Evolutionary conservation across 176 grass and related monocot species (phyloP), one percentile per base, ranked within the genome.

Genomic region (Rhynchospora tenuis): DNA sequence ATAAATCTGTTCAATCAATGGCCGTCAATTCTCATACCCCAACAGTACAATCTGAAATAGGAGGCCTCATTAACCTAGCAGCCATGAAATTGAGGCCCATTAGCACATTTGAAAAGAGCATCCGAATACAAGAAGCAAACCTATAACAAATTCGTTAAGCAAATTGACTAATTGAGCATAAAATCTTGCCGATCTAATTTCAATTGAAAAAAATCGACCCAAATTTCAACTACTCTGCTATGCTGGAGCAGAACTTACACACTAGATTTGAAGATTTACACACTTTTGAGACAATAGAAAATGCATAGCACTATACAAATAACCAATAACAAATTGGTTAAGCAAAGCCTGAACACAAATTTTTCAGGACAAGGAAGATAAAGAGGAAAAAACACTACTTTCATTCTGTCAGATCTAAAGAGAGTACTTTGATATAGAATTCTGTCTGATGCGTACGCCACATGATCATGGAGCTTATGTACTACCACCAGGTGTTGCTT

Each of bases 361-460:
- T 71, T 71, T 71, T 77, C 73, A 77, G 73, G 73, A 29, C 73
- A 47, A 24, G 22, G 9, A 47, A 22, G 23, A 55, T 27, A 13
- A 76, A 55, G 47, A 38, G 46, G 52, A 50, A 26, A 77, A 2
- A 19, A 54, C 67, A 71, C 19, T 56, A 20, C 73, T 77, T 56
- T 55, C 48, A 29, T 55, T 77, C 73, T 56, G 73, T 56, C 50
- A 26, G 55, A 77, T 77, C 73, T 77, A 77, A 76, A 77, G 71
- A 11, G 6, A 55, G 50, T 77, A 77, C 67, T 28, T 52, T 46
- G 28, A 17, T 13, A 74, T 74, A 51, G 26, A 20, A 52, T 28
- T 23, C 71, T 74, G 52, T 74, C 45, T 31, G 51, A 77, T 5
- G 9, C 56, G 48, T 24, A 77, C 26, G 46, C 16, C 0, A 15